Evolutionary conservation across 164 flowering plant species (phyloP).

Genomic region (Aristolochia californica): DNA sequence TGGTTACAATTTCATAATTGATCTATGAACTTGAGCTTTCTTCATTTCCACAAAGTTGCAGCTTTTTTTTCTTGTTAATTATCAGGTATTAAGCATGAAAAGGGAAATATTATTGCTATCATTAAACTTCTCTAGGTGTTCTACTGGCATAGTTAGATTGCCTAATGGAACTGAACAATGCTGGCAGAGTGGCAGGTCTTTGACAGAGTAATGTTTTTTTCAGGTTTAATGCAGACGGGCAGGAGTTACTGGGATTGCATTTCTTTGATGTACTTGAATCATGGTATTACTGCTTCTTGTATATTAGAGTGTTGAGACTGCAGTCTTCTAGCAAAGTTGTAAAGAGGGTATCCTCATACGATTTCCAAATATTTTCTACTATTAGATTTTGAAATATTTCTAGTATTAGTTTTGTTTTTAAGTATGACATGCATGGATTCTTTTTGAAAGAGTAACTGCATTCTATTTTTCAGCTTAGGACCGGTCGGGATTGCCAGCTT

Average conservation of each 20-base stretch:
- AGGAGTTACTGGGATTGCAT: constrained; percentile 21
- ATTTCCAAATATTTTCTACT: neutral
- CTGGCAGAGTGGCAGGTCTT: neutral
- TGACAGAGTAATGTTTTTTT: constrained; percentile 2
- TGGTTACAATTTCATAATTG: too few species aligned
- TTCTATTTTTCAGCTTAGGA: constrained; percentile 18
- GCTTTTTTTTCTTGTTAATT: too few species aligned
- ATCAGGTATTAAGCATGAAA: too few species aligned
- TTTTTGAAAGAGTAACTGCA: neutral
- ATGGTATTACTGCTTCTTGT: constrained; percentile 20
- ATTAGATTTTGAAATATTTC: too few species aligned
- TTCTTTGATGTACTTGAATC: constrained; percentile 22
- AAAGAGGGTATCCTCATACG: neutral
- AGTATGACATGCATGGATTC: neutral
- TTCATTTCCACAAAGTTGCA: too few species aligned
- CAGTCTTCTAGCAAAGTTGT: neutral
- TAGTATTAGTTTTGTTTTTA: too few species aligned
- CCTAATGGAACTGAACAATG: neutral
- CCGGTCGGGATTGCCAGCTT: constrained; percentile 20
- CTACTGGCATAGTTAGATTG: too few species aligned
- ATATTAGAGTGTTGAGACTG: neutral
- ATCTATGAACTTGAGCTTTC: too few species aligned
- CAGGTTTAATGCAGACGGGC: constrained; percentile 29
- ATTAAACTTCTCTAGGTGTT: too few species aligned
- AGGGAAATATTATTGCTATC: too few species aligned